Evolutionary conservation across 345 rosid species (phyloP).

Genomic region (Clausena lansium): DNA sequence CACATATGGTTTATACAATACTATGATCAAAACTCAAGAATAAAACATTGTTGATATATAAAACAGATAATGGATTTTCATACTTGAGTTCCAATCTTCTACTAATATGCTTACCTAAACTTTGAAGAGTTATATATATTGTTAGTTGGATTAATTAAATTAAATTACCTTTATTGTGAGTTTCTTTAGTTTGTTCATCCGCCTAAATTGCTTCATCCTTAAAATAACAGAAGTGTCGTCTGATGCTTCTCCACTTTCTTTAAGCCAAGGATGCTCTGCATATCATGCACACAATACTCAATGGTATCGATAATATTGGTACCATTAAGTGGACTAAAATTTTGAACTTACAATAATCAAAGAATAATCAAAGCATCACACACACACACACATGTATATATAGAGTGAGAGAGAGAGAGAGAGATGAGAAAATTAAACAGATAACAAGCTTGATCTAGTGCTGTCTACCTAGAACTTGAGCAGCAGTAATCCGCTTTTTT

Average conservation of each 20-base stretch:
- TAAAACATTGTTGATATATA: too few species aligned
- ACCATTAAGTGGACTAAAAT: not conserved
- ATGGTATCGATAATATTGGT: too few species aligned
- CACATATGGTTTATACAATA: not conserved
- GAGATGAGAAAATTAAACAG: too few species aligned
- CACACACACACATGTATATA: too few species aligned
- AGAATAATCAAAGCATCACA: too few species aligned
- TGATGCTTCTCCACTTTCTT: slow-evolving; percentile 72
- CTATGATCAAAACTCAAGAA: too few species aligned
- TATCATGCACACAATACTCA: not conserved
- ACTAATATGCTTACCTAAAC: not conserved
- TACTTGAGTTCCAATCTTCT: too few species aligned
- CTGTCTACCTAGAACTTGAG: slow-evolving; percentile 63
- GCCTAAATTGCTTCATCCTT: slow-evolving; percentile 94
- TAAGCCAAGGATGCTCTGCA: slow-evolving; percentile 76
- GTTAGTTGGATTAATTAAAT: not conserved
- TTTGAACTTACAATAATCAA: not conserved
- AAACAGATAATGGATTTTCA: too few species aligned
- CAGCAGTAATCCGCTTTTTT: slow-evolving; percentile 59
- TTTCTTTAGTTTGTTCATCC: slow-evolving; percentile 90
- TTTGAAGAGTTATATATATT: too few species aligned
- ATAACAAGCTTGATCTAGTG: not conserved
- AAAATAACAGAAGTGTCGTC: slow-evolving; percentile 90
- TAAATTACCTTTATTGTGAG: slow-evolving; percentile 74
- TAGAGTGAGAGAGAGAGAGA: too few species aligned